Base-by-base conservation (phyloP, 352 stramenopile genomes). In the Phytophthora hibernalis region DNA sequence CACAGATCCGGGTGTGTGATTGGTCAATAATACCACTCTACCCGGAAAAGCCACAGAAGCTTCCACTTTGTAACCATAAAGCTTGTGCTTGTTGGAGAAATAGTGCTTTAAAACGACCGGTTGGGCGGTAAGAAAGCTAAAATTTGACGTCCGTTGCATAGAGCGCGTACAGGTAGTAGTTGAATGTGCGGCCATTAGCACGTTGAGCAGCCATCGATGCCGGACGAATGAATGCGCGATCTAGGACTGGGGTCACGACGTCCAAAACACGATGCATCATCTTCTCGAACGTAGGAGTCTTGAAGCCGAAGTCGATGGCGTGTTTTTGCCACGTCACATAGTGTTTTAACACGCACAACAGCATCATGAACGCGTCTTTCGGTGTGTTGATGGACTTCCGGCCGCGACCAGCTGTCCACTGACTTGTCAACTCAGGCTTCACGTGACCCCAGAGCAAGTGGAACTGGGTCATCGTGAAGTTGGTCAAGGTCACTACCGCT, bases 91-190 rank as follows among this genome's bases (percentile, higher is more conserved):
- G 28, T 26, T 47, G 4, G 45, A 38, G 18, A 65, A 55, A 12
- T 57, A 65, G 11, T 52, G 45, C 20, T 65, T 65, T n/a, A n/a
- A n/a, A n/a, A n/a, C n/a, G n/a, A n/a, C n/a, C n/a, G n/a, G n/a
- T n/a, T n/a, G n/a, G n/a, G n/a, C n/a, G n/a, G n/a, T 0, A 16
- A 15, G 33, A 13, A 2, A 35, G 56, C 26, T 65, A 16, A 35
- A 65, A 56, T 12, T 49, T 57, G 2, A 65, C 56, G 16, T 65
- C 37, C 5, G 37, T 52, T 18, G 56, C 33, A 28, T 68, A 61
- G 1, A 61, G 22, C 3, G 51, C 50, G 15, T 68, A 47, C 13
- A 42, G 43, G 2, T 68, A 56, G 50, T 51, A n/a, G 44, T 5
- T 2, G 18, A 69, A 61, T 3, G 43, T 68, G 35, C 18, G 35